phyloP scores from a whole-genome alignment of 2,329 filamentous ascomycete genomes.

The Colletotrichum salicis region DNA sequence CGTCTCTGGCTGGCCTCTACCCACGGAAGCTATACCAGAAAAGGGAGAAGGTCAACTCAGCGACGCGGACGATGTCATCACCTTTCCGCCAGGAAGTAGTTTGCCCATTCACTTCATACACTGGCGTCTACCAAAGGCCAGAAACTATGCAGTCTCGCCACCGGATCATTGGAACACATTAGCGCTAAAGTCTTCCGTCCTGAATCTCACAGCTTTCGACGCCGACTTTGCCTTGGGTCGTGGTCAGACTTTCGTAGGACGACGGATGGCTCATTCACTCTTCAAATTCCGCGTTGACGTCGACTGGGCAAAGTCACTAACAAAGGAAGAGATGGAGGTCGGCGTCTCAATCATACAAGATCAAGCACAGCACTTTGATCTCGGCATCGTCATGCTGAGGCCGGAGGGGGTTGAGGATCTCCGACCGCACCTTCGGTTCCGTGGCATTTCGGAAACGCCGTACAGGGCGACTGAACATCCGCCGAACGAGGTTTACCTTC shows the following conservation, averaged over 20 bases:
- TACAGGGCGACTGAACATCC: conserved; percentile 19
- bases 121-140: conserved; percentile 62
- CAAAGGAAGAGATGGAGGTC: conserved; percentile 56
- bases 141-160: conserved; percentile 58
- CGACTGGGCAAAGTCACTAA: conserved; percentile 49
- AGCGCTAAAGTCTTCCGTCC: conserved; percentile 56
- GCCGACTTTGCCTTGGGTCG: conserved; percentile 47
- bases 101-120: conserved; percentile 66
- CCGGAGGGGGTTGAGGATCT: background rate
- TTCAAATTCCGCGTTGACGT: conserved; percentile 62
- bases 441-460: conserved; percentile 32
- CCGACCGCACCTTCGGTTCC: conserved; percentile 34
- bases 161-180: conserved; percentile 54
- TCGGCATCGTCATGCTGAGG: conserved; percentile 52
- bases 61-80: conserved; percentile 54
- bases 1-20: conserved; percentile 53
- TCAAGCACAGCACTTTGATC: conserved; percentile 62
- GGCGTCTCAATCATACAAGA: conserved; percentile 65
- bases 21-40: conserved; percentile 44
- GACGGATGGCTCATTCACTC: conserved; percentile 64
- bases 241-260: conserved; percentile 59
- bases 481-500: conserved; percentile 9
- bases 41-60: conserved; percentile 52
- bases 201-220: conserved; percentile 66
- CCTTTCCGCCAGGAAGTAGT: conserved; percentile 54